Percentiles rank a stretch among this genome's conserved stretches.
phyloP scores from a whole-genome alignment of 228 moss, liverwort and hornwort genomes.

The Sphagnum magellanicum region DNA sequence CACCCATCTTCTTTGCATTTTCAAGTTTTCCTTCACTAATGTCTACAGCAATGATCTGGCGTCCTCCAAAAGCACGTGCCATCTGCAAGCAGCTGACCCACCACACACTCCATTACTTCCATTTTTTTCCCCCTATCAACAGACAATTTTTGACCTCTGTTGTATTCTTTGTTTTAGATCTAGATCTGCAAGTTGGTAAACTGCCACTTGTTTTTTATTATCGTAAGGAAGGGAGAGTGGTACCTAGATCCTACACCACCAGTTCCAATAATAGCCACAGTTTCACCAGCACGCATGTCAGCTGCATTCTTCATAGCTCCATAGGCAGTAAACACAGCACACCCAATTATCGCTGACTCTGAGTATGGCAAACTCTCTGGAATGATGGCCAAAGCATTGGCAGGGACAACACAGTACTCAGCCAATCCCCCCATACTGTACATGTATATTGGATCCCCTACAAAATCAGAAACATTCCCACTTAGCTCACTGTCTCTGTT shows the following conservation, averaged over 20 bases:
- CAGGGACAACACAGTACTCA: constrained; percentile 90
- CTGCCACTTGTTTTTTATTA: no score
- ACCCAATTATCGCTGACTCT: constrained; percentile 84
- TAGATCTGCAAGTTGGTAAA: no score
- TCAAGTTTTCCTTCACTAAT: constrained; percentile 69
- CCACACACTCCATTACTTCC: neutral
- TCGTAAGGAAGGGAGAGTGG: neutral
- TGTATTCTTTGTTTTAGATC: no score
- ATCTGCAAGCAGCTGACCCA: constrained; percentile 87
- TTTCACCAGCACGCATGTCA: constrained; percentile 97
- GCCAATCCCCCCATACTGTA: constrained; percentile 99
- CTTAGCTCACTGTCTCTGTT: no score
- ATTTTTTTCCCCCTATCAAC: neutral
- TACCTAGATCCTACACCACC: constrained; percentile 95
- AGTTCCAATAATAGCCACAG: constrained; percentile 80
- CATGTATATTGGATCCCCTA: constrained; percentile 85
- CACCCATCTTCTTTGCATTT: constrained; percentile 81
- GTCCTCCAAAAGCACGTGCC: constrained; percentile 91
- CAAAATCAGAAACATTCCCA: constrained; percentile 5
- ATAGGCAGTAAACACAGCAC: constrained; percentile 89
- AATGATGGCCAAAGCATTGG: constrained; percentile 72
- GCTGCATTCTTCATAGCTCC: constrained; percentile 94
- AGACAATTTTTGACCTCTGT: no score
- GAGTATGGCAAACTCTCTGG: constrained; percentile 65
- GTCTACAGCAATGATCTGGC: constrained; percentile 85